phyloP scores from a whole-genome alignment of 345 rosid genomes.

The Lagerstroemia speciosa region DNA sequence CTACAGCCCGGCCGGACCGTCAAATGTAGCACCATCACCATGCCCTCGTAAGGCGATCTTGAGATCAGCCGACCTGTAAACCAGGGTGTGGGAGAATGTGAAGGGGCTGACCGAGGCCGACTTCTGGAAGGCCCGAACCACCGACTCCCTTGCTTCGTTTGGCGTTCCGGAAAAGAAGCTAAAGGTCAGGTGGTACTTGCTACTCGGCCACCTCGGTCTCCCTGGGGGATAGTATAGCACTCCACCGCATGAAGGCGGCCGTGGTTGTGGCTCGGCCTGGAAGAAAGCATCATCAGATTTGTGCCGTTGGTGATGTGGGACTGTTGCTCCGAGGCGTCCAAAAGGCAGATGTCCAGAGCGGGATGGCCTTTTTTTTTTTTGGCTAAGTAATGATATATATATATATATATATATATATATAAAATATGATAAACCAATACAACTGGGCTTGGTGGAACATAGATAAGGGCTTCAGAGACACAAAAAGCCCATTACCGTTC shows the following conservation, averaged over 20 bases:
- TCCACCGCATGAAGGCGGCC: slow-evolving; percentile 14
- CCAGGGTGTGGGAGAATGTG: neutral
- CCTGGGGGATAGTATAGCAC: slow-evolving; percentile 15
- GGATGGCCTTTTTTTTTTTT: slow-evolving; percentile 20
- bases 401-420: too few species aligned
- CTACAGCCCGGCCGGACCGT: slow-evolving; percentile 19
- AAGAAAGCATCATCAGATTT: too few species aligned
- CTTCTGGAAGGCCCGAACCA: slow-evolving; percentile 13
- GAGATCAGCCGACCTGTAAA: slow-evolving; percentile 11
- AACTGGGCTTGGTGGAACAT: too few species aligned
- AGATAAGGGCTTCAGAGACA: too few species aligned
- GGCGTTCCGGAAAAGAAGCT: slow-evolving; percentile 9
- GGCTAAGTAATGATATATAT: too few species aligned
- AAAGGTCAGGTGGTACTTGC: slow-evolving; percentile 18
- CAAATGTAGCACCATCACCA: slow-evolving; percentile 13
- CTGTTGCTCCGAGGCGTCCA: slow-evolving; percentile 20
- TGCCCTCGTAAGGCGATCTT: slow-evolving; percentile 18
- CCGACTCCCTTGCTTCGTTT: neutral
- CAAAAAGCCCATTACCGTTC: too few species aligned
- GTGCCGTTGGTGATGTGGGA: slow-evolving; percentile 22
- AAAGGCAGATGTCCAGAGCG: slow-evolving; percentile 16
- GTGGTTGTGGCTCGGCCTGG: too few species aligned
- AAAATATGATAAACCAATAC: too few species aligned
- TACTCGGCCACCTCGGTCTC: slow-evolving; percentile 21
- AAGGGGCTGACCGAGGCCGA: slow-evolving; percentile 24